phyloP scores from a whole-genome alignment of 2,329 filamentous ascomycete genomes.

The Colletotrichum destructivum region DNA sequence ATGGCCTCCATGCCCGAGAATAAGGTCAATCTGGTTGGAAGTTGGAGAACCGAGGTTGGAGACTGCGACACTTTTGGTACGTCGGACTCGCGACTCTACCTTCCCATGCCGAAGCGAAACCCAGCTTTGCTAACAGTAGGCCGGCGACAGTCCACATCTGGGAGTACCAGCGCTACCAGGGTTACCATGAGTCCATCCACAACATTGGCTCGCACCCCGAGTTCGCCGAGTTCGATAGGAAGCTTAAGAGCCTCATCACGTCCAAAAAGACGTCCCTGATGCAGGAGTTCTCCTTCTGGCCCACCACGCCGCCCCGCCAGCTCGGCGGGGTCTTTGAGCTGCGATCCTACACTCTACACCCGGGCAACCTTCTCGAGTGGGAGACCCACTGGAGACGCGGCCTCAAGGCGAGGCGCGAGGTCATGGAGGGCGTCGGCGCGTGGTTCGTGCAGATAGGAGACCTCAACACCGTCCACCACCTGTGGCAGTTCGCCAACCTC shows the following conservation, averaged over 20 bases:
- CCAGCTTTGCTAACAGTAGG: slow-evolving; percentile 29
- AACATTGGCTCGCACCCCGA: slow-evolving; percentile 87
- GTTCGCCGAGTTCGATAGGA: slow-evolving; percentile 85
- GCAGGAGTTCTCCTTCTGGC: slow-evolving; percentile 99
- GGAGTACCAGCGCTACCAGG: slow-evolving; percentile 98
- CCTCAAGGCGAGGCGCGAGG: slow-evolving; percentile 89
- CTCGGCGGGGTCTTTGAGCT: slow-evolving; percentile 96
- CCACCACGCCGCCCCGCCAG: slow-evolving; percentile 89
- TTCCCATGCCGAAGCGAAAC: slow-evolving; percentile 21
- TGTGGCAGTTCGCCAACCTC: slow-evolving; percentile 98
- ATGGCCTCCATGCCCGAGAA: slow-evolving; percentile 90
- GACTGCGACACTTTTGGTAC: slow-evolving; percentile 97
- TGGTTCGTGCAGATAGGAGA: slow-evolving; percentile 99
- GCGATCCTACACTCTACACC: slow-evolving; percentile 95
- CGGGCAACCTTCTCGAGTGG: slow-evolving; percentile 97
- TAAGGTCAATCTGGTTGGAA: slow-evolving; percentile 95
- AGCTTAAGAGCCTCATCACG: slow-evolving; percentile 88
- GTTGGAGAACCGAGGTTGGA: slow-evolving; percentile 97
- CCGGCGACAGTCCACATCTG: slow-evolving; percentile 88
- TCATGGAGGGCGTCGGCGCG: slow-evolving; percentile 98
- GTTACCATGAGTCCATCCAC: slow-evolving; percentile 93
- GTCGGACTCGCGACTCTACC: slow-evolving; percentile 47
- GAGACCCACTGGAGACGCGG: slow-evolving; percentile 98
- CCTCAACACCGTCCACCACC: slow-evolving; percentile 95
- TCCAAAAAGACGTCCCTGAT: slow-evolving; percentile 92